Conservation (phyloP, 306 rosid genomes). For the Canavalia gladiata region DNA sequence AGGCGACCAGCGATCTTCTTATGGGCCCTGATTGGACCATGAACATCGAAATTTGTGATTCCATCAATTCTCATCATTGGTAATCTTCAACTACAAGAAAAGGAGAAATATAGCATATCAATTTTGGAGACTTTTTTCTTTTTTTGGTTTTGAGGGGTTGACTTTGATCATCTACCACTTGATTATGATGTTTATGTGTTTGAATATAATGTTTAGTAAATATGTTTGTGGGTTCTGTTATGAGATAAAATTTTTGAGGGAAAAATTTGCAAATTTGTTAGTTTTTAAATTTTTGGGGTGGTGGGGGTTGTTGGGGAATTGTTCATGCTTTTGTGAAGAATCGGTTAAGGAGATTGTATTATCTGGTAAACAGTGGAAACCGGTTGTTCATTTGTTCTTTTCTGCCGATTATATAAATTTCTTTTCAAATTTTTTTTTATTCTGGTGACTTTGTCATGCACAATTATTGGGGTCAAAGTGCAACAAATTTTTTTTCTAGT, state of each 20-base stretch:
- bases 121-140: constrained; percentile 27
- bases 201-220: constrained; percentile 41
- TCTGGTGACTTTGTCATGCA: neutral
- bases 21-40: constrained; percentile 99
- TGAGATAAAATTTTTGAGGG: constrained; percentile 41
- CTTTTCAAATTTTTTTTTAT: neutral
- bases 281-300: neutral
- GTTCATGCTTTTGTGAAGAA: constrained; percentile 20
- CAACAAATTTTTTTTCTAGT: neutral
- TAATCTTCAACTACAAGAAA: constrained; percentile 48
- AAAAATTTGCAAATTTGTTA: neutral
- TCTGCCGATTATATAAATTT: neutral
- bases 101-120: constrained; percentile 41
- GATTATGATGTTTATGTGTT: constrained; percentile 43
- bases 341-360: neutral
- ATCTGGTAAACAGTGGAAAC: constrained; percentile 27
- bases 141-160: constrained; percentile 45
- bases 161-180: constrained; percentile 48
- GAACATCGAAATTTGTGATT: constrained; percentile 98
- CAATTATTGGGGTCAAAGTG: constrained; percentile 23
- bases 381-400: neutral
- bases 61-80: constrained; percentile 94
- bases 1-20: constrained; percentile 99
- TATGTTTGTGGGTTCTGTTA: constrained; percentile 36
- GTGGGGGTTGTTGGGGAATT: constrained; percentile 25